Base-by-base conservation (phyloP, 169 alveolate species). In the Plasmodium fragile region DNA sequence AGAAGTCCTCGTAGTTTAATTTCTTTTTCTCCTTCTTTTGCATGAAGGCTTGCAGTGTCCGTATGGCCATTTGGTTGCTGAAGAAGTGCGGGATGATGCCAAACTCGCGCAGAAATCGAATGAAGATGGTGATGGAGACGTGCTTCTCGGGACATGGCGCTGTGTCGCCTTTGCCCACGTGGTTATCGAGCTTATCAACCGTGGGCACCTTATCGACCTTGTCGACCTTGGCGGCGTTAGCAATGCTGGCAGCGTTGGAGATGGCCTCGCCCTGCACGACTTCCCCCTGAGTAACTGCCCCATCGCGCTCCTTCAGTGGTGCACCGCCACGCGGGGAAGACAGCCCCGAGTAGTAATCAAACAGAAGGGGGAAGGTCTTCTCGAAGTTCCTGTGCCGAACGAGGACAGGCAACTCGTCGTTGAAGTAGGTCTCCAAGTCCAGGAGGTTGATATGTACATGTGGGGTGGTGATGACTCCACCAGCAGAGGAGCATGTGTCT, bases 71-170 rank as follows among this genome's bases (percentile, higher is more conserved):
- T 18, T 81, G 22, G 41, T 73, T 81, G 52, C 59, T 59, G 28
- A 91, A 92, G 81, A 95, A 94, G 22, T 96, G 97, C 1, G 97
- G 97, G 4, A 96, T 92, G 28, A 96, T 45, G 59, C 95, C 95
- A 71, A 96, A 96, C 75, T 96, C 97, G 16, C 97, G 79, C 43
- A 95, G 93, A 59, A 96, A 92, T 36, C 90, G 91, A 32, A 96
- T 95, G 70, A 96, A 95, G 65, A 92, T 95, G 25, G 96, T 78
- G 0, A 93, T 70, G 34, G 96, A 92, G 16, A 96, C 79, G 53
- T 91, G 36, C 25, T 79, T 81, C 16, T 49, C 59, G 59, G 59
- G 59, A 3, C 59, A 11, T 2, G 59, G 18, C 59, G 22, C 22
- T 5, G 18, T 0, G 3, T 13, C 59, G 18, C 59, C 59, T 0